Base-by-base conservation (phyloP, 371 early-diverging fungal genomes). In the Rhizopus arrhizus region DNA sequence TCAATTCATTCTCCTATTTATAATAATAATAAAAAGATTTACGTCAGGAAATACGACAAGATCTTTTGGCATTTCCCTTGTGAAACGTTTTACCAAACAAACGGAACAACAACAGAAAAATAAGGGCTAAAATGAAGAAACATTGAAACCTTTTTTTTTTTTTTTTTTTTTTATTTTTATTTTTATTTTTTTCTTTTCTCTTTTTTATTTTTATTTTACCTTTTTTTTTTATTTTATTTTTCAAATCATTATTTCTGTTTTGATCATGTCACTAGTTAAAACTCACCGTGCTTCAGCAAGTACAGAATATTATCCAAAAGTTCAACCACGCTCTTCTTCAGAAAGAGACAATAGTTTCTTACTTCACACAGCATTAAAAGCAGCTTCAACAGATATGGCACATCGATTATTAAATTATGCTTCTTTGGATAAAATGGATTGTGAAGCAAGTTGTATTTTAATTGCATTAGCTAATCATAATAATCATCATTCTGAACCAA, bases 301-400 rank as follows among this genome's bases (percentile, higher is more conserved):
- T 31, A 52, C 52, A 34, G 69, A 62, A 9, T 66, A 68, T 51
- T 68, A 64, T 58, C 70, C 68, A 13, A 68, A 68, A 54, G 57
- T 76, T 3, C 80, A 79, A 56, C 80, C 80, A 33, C 74, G 73
- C 28, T 72, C 80, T 38, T 79, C 80, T 16, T 63, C 77, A 15
- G 65, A 73, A 51, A 59, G 80, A 65, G 74, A 75, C 35, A 64
- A 69, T 38, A 66, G 67, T 33, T 34, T 62, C 1, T 48, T 67
- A 36, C 58, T 64, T 29, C 54, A 53, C 38, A 54, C 61, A 31
- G 64, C 64, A 47, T 45, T 65, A 22, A 61, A 61, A 47, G 63
- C 64, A 33, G 49, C 71, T 2, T 58, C 61, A 28, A 63, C 43
- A 11, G 67, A 64, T 47, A 63, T 61, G 57, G 60, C 62, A 12